A percentile compares a stretch with the other conserved stretches of the same genome.
Evolutionary conservation across 129 eudicot species (phyloP).

Genomic region (Gnaphalium uliginosum): DNA sequence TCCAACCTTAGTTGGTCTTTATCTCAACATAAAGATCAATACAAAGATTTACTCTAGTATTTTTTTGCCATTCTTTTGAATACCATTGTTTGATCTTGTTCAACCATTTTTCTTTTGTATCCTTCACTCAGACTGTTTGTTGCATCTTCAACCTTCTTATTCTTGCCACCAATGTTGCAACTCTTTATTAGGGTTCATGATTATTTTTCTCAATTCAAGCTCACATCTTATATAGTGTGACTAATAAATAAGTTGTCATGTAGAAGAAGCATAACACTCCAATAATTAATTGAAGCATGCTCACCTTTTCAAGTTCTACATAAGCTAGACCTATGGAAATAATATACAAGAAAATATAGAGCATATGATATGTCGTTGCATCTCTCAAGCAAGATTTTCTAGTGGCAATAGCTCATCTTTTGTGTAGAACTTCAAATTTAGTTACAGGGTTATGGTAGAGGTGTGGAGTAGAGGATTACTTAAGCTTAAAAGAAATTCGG

Average conservation of each 20-base stretch:
- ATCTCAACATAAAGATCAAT: background rate
- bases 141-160: conserved; percentile 9
- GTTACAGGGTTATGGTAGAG: conserved; percentile 5
- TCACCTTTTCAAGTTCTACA: background rate
- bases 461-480: conserved; percentile 9
- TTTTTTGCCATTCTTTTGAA: background rate
- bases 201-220: background rate
- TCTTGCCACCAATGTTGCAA: background rate
- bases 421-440: background rate
- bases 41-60: background rate
- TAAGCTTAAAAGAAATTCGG: background rate
- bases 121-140: background rate
- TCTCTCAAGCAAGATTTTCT: conserved; percentile 1
- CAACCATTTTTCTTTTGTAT: background rate
- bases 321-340: conserved; percentile 7
- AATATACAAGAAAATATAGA: conserved; percentile 2
- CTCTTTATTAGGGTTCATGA: background rate
- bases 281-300: conserved; percentile 4
- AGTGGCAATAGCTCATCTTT: conserved; percentile 1
- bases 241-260: conserved; percentile 6
- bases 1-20: background rate
- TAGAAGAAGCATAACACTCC: background rate
- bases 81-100: background rate
- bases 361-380: conserved; percentile 4
- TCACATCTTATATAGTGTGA: conserved; percentile 12